phyloP scores from a whole-genome alignment of 768 basidiomycete genomes.

The Candolleomyces efflorescens region DNA sequence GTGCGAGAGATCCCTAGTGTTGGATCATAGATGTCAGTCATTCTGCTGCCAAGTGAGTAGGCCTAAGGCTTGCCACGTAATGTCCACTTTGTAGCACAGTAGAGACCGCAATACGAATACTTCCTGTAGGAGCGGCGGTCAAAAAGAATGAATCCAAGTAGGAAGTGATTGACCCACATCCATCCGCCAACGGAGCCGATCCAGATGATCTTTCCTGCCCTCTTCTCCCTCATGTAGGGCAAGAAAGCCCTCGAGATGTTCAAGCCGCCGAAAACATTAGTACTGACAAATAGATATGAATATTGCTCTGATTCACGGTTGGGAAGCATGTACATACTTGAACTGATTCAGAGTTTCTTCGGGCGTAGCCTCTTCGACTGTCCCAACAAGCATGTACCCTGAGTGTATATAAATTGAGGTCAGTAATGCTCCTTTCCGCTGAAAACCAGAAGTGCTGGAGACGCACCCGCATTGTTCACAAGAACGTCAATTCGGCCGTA shows the following conservation, averaged over 20 bases:
- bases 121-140: neutral
- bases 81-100: conserved; percentile 36
- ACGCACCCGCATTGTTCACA: conserved; percentile 40
- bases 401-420: neutral
- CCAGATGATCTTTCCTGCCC: conserved; percentile 38
- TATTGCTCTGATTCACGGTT: no score
- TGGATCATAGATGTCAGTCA: no score
- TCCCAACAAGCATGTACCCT: conserved; percentile 33
- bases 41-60: no score
- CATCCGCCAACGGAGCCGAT: conserved; percentile 38
- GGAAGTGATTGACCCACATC: conserved; percentile 20
- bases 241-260: conserved; percentile 42
- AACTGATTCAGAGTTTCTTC: conserved; percentile 36
- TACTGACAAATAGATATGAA: conserved; percentile 8
- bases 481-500: conserved; percentile 42
- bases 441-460: neutral
- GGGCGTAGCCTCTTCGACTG: conserved; percentile 33
- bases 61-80: conserved; percentile 21
- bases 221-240: conserved; percentile 41
- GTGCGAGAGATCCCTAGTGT: conserved; percentile 26
- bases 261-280: conserved; percentile 41
- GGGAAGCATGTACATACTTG: conserved; percentile 14
- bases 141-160: neutral
- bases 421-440: neutral
- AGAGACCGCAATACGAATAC: conserved; percentile 29